Conservation (phyloP, 495 filamentous ascomycete species). For the Lophium mytilinum region DNA sequence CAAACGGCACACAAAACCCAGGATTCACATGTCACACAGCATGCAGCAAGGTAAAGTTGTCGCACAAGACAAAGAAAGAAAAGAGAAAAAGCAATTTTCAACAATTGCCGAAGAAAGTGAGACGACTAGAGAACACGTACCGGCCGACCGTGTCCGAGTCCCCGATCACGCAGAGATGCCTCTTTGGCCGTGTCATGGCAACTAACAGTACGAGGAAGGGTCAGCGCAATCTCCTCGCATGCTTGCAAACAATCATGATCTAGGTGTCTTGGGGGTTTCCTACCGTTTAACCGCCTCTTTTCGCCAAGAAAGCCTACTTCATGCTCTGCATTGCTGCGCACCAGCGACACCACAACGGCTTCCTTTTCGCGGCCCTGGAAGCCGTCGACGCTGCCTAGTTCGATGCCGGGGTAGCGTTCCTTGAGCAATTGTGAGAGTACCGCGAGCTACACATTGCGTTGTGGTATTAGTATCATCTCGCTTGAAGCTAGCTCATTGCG, state of each 20-base stretch:
- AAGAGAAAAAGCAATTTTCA: not conserved
- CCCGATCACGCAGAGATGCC: slow-evolving; percentile 83
- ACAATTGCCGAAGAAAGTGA: not conserved
- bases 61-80: not conserved
- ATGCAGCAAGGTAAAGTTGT: too few species aligned
- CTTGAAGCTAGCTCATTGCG: not conserved
- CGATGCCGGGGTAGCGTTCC: slow-evolving; percentile 71
- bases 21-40: not conserved
- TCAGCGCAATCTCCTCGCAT: not conserved
- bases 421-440: slow-evolving; percentile 67
- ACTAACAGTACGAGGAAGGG: slow-evolving; percentile 43
- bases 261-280: slow-evolving; percentile 16
- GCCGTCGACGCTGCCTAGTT: slow-evolving; percentile 90
- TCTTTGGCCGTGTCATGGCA: slow-evolving; percentile 88
- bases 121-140: slow-evolving; percentile 45
- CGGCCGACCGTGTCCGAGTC: slow-evolving; percentile 84
- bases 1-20: slow-evolving; percentile 5
- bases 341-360: slow-evolving; percentile 81
- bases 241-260: slow-evolving; percentile 6
- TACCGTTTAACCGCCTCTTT: slow-evolving; percentile 84
- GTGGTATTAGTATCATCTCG: slow-evolving; percentile 6
- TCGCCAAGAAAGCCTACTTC: slow-evolving; percentile 95
- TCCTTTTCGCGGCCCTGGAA: slow-evolving; percentile 98
- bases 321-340: slow-evolving; percentile 75
- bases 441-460: slow-evolving; percentile 45